Evolutionary conservation across 148 eudicot species (phyloP).

Genomic region (Rhododendron vialii): DNA sequence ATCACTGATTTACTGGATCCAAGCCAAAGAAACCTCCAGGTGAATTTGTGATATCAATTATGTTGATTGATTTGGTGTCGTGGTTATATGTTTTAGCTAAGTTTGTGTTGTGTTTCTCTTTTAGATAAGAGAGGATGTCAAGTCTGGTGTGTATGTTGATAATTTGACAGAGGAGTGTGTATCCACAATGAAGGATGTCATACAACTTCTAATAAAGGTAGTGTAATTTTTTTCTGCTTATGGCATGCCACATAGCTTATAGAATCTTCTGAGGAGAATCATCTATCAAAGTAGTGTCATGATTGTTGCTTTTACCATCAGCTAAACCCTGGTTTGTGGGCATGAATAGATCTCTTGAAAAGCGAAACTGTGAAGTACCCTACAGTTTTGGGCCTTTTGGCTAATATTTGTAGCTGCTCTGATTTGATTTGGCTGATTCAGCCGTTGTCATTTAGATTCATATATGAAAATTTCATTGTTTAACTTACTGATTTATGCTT

Average conservation of each 20-base stretch:
- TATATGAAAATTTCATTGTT: background rate
- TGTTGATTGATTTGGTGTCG: conserved; percentile 9
- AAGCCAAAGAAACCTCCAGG: conserved; percentile 88
- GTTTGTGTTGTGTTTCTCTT: conserved; percentile 11
- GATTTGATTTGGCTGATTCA: background rate
- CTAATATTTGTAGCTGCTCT: background rate
- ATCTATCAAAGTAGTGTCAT: background rate
- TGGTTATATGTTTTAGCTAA: conserved; percentile 10
- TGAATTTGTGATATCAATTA: conserved; percentile 5
- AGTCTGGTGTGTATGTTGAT: conserved; percentile 92
- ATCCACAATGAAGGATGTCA: conserved; percentile 70
- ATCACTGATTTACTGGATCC: conserved; percentile 91
- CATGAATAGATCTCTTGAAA: background rate
- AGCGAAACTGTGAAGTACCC: background rate
- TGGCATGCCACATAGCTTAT: background rate
- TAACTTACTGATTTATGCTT: background rate
- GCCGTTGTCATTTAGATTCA: background rate
- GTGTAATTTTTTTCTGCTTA: conserved; percentile 7
- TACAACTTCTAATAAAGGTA: conserved; percentile 74
- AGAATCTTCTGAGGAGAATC: background rate
- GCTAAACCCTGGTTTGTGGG: background rate
- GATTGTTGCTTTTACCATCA: background rate
- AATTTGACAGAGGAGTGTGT: conserved; percentile 84
- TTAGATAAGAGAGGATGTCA: conserved; percentile 92
- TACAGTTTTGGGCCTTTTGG: background rate